Evolutionary conservation across 768 basidiomycete species (phyloP), one percentile per base, ranked within the genome.

Genomic region (Suillus alpinus): DNA sequence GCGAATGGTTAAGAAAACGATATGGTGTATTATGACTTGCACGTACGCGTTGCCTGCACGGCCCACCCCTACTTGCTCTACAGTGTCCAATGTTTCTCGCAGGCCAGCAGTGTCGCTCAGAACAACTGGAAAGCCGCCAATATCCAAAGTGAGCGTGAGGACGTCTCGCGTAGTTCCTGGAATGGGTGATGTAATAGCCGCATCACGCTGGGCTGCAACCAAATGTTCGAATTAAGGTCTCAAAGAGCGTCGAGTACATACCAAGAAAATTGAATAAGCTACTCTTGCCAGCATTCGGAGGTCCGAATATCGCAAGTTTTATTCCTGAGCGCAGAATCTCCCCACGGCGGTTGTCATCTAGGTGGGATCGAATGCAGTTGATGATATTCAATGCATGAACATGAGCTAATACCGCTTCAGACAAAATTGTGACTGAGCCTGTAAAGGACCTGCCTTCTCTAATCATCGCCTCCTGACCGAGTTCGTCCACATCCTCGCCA

Each of bases 251-350:
- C 7, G 0, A 46, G 41, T 12, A 67, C 74, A 14, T 66, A 88
- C 94, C 91, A 13, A 96, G 78, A 70, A 87, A 93, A 68, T 96
- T 96, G 51, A 94, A 80, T 20, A 94, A 72, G 67, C 88, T 92
- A 68, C 92, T 94, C 76, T 96, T 97, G n/a, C 94, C 95, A 1
- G 90, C 93, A 67, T 97, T 97, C 0, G 95, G 92, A 26, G 94
- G 92, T 0, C 94, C 94, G 68, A 95, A 94, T 41, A 97, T 95
- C 14, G 91, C 88, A 9, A 96, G 78, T 49, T 85, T 86, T 52
- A 95, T 83, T 2, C 94, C 95, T 1, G 86, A 84, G 13, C 92
- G 86, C 62, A 95, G 76, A 56, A 96, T 86, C 71, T 96, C 94
- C 0, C 94, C 93, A 39, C 88, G 80, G 20, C 88, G 83, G 51